Evolutionary conservation across 371 early-diverging fungal genomes (phyloP), one percentile per base, ranked within the genome.

Genomic region (Mucor racemosus): DNA sequence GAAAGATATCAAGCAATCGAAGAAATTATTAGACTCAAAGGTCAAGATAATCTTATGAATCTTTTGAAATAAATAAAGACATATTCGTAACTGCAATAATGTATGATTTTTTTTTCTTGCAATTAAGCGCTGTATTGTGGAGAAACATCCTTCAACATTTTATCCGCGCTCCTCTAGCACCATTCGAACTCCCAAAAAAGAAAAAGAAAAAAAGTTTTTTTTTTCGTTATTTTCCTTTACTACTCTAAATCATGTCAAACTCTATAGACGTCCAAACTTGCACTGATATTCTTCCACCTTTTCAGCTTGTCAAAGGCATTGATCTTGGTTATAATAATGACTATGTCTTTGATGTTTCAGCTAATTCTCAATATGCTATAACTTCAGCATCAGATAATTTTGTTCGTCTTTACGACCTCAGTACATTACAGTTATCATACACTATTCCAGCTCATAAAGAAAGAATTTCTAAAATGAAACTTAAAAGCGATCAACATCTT

Each of bases 291-390:
- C 65, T 81, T 21, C 79, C 77, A 9, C 59, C 79, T 35, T 81
- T 78, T 62, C 71, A 81, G 17, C 62, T 77, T 2, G 58, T 78
- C 6, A 71, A 68, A 50, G 68, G 74, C 2, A 78, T 81, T 10
- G 75, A 79, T 63, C 79, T 86, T 57, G 81, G 81, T 1, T 82
- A 83, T 41, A 80, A 80, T 62, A 79, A 86, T 31, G 76, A 78
- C 15, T 92, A 92, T 68, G 82, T 92, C 9, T 90, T 88, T 67
- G 92, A 92, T 63, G 83, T 90, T 5, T 66, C 85, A 11, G 79
- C 81, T 26, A 88, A 86, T 46, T 76, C 68, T 35, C 74, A 76
- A 19, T 84, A 86, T 63, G 78, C 86, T 26, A 85, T 88, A 40
- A 91, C 88, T 35, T 90, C 92, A 0, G 88, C 88, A 15, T 92